Conservation (phyloP, 1,284 basidiomycete genomes). For the Albatrellus sp. region DNA sequence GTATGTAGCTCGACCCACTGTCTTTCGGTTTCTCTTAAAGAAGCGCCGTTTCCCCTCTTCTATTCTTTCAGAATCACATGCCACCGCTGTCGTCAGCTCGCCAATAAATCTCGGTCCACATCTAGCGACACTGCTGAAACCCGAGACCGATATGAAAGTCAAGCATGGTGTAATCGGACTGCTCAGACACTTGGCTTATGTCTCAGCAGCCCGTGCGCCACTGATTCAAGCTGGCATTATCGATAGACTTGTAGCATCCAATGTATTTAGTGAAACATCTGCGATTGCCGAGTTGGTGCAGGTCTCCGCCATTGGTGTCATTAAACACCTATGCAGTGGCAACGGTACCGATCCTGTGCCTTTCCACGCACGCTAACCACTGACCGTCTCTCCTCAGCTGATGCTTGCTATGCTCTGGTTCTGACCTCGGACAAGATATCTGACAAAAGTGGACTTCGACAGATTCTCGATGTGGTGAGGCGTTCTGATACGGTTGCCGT, state of each 20-base stretch:
- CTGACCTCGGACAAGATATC: conserved; percentile 26
- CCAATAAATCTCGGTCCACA: conserved; percentile 34
- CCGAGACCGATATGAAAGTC: conserved; percentile 56
- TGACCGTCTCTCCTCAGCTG: conserved; percentile 29
- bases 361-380: neutral
- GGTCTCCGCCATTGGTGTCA: conserved; percentile 74
- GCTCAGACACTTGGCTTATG: conserved; percentile 75
- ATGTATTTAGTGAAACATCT: conserved; percentile 57
- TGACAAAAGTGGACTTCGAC: conserved; percentile 39
- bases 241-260: conserved; percentile 47
- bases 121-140: conserved; percentile 24
- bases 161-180: conserved; percentile 79
- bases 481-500: conserved; percentile 77
- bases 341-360: conserved; percentile 38
- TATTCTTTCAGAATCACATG: conserved; percentile 46
- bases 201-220: conserved; percentile 45
- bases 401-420: conserved; percentile 48
- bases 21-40: conserved; percentile 1
- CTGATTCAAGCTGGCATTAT: conserved; percentile 59
- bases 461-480: conserved; percentile 62
- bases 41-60: no score
- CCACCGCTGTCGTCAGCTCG: conserved; percentile 43
- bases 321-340: conserved; percentile 78
- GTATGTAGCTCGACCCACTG: conserved; percentile 26
- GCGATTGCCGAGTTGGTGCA: conserved; percentile 83